phyloP scores from a whole-genome alignment of 2,329 filamentous ascomycete species.

The Zopfia rhizophila region DNA sequence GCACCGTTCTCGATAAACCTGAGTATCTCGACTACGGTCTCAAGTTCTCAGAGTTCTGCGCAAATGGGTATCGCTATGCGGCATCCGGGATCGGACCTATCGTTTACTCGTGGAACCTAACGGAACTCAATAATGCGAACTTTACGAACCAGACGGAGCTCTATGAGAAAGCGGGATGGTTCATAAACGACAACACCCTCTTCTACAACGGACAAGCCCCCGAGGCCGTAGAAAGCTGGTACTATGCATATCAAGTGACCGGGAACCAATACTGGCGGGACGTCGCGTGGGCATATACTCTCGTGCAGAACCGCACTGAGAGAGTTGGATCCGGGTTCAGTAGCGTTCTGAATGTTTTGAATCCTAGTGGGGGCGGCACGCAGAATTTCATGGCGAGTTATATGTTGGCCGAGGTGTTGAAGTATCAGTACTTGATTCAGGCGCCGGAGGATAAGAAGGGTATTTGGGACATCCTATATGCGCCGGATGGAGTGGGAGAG shows the following conservation, averaged over 20 bases:
- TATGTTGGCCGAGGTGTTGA: conserved; percentile 83
- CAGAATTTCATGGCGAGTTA: conserved; percentile 82
- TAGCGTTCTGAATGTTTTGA: conserved; percentile 72
- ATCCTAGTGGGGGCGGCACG: conserved; percentile 65
- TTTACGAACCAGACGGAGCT: conserved; percentile 21
- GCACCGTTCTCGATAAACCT: conserved; percentile 34
- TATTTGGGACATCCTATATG: conserved; percentile 62
- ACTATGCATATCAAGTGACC: conserved; percentile 83
- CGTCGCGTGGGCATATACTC: conserved; percentile 57
- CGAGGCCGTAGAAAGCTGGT: conserved; percentile 55
- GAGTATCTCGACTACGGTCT: conserved; percentile 42
- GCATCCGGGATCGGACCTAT: conserved; percentile 39
- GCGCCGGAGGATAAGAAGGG: conserved; percentile 54
- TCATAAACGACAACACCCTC: conserved; percentile 23
- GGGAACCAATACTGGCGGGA: conserved; percentile 63
- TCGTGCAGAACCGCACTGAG: conserved; percentile 70
- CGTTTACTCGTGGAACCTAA: conserved; percentile 36
- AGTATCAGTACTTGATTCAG: conserved; percentile 80
- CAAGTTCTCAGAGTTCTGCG: conserved; percentile 35
- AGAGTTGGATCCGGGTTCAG: conserved; percentile 72
- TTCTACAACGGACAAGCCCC: conserved; percentile 24
- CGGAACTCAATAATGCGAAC: conserved; percentile 18
- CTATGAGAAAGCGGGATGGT: conserved; percentile 26
- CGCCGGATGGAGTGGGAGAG: conserved; percentile 35
- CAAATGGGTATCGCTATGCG: conserved; percentile 28